These are phyloP conservation scores for Penicillium samsonianum DNA, from an alignment of 495 filamentous ascomycete genomes.

Conservation along the genomic window DNA sequence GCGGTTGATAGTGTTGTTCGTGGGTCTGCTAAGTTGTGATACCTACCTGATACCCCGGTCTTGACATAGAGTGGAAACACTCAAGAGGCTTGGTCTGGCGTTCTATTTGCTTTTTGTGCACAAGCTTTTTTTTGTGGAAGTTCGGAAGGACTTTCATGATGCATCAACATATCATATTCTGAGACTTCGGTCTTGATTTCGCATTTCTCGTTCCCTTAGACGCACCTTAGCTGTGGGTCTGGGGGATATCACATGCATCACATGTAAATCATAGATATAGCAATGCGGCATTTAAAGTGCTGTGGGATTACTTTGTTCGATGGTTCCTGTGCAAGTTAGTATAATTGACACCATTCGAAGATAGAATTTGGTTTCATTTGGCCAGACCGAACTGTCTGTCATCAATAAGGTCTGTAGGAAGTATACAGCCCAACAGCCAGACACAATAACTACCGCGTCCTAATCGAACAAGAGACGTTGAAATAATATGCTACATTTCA, in stretches of 20 bases:
- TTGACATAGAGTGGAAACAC: slow-evolving; percentile 3
- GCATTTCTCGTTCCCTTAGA: neutral
- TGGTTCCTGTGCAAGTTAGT: neutral
- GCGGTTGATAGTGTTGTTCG: slow-evolving; percentile 84
- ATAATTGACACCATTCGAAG: neutral
- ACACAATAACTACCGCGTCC: no score
- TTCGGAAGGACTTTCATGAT: neutral
- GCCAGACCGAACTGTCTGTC: neutral
- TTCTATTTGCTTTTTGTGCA: slow-evolving; percentile 4
- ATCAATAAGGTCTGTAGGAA: neutral
- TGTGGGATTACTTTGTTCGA: neutral
- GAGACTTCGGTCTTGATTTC: neutral
- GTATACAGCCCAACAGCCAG: neutral
- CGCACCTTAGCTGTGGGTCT: neutral
- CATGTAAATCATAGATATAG: neutral
- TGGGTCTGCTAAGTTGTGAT: slow-evolving; percentile 46
- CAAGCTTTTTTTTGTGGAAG: slow-evolving; percentile 1
- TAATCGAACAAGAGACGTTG: neutral
- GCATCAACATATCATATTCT: slow-evolving; percentile 1
- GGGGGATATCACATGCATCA: neutral
- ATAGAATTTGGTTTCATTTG: neutral
- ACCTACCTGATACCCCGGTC: slow-evolving; percentile 10
- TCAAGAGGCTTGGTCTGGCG: slow-evolving; percentile 8
- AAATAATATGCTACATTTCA: slow-evolving; percentile 3
- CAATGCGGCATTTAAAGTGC: neutral